These are phyloP conservation scores for Thelephora ganbajun DNA, from an alignment of 768 basidiomycete species.

Conservation along the genomic window DNA sequence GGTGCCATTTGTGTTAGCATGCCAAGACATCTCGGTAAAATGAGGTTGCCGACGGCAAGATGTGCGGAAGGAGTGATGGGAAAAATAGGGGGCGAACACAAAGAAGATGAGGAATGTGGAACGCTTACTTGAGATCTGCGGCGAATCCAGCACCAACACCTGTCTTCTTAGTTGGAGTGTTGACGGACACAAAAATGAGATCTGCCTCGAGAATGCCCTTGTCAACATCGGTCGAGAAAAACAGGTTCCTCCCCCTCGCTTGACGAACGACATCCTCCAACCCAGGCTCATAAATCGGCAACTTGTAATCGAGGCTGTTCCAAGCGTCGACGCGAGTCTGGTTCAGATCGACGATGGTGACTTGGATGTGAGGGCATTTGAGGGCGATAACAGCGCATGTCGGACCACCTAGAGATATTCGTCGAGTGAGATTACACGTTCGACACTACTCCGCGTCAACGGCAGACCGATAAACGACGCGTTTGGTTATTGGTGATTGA, in stretches of 20 bases:
- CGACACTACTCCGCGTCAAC: too few relatives aligned
- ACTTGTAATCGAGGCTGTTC: constrained; percentile 73
- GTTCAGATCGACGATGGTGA: constrained; percentile 98
- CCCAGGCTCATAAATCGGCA: constrained; percentile 98
- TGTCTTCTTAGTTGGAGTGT: constrained; percentile 97
- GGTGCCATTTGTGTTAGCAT: background rate
- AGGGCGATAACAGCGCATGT: constrained; percentile 92
- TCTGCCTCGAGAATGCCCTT: constrained; percentile 89
- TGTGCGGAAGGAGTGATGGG: constrained; percentile 6
- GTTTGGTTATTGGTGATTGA: too few relatives aligned
- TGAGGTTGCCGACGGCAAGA: background rate
- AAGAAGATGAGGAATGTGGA: constrained; percentile 4
- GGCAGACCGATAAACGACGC: too few relatives aligned
- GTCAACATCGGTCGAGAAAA: constrained; percentile 94
- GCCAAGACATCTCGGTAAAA: background rate
- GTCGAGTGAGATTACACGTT: background rate
- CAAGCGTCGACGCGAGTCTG: constrained; percentile 89
- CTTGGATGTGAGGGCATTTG: constrained; percentile 83
- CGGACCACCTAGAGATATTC: constrained; percentile 56
- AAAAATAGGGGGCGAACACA: background rate
- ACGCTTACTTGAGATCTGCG: constrained; percentile 88
- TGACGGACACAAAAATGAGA: constrained; percentile 96
- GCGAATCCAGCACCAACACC: constrained; percentile 97
- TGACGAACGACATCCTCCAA: constrained; percentile 81
- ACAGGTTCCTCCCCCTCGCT: constrained; percentile 88